A percentile compares a stretch with the other conserved stretches of the same genome.
Evolutionary conservation across 2,329 filamentous ascomycete species (phyloP).

Genomic region (Erysiphe neolycopersici): DNA sequence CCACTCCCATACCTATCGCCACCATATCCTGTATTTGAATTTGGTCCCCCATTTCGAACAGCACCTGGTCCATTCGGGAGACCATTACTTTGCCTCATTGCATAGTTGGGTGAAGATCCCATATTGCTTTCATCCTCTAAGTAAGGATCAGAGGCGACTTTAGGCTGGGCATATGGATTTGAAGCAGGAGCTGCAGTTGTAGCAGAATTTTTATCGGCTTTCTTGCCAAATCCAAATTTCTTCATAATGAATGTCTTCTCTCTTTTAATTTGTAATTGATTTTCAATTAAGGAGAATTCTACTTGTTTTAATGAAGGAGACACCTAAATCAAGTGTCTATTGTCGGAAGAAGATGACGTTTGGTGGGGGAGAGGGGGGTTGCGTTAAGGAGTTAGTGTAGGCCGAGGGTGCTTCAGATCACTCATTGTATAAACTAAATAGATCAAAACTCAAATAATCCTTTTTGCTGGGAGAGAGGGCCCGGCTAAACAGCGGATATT

Average conservation of each 20-base stretch:
- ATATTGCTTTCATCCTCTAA: conserved; percentile 26
- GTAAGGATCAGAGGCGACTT: conserved; percentile 26
- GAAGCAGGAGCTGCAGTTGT: conserved; percentile 15
- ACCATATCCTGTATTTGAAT: conserved; percentile 21
- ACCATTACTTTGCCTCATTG: conserved; percentile 10
- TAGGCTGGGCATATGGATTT: conserved; percentile 13
- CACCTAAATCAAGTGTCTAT: not conserved
- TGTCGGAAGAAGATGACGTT: not conserved
- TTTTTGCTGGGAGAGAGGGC: no score
- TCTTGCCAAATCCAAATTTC: conserved; percentile 33
- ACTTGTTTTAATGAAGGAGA: not conserved
- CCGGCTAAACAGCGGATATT: no score
- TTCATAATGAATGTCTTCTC: conserved; percentile 20
- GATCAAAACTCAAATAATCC: no score
- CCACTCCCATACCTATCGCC: conserved; percentile 21
- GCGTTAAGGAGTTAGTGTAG: not conserved
- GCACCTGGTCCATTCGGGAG: conserved; percentile 10
- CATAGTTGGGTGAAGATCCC: conserved; percentile 10
- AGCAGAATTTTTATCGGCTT: conserved; percentile 25
- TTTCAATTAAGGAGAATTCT: not conserved
- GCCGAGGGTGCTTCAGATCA: not conserved
- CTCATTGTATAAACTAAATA: not conserved
- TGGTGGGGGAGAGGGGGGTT: not conserved
- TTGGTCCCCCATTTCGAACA: conserved; percentile 12
- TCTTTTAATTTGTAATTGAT: not conserved